phyloP scores from a whole-genome alignment of 176 grass and related monocot species.

The Secale cereale region DNA sequence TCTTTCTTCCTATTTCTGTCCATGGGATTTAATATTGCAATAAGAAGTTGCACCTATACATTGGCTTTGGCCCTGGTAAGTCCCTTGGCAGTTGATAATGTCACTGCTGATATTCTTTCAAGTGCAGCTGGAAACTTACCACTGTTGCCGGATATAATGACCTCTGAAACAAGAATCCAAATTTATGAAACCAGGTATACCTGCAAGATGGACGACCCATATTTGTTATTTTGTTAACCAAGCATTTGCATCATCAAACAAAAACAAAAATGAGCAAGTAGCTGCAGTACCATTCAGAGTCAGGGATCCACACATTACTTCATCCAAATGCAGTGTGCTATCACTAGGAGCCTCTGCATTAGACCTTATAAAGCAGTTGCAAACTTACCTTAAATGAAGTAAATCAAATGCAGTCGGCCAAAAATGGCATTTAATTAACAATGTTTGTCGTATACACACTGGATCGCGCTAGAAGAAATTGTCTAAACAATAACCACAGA shows the following conservation, averaged over 20 bases:
- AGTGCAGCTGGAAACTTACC: constrained; percentile 25
- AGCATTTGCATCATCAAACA: constrained; percentile 1
- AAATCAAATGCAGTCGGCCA: neutral
- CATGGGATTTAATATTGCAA: constrained; percentile 49
- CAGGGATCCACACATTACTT: neutral
- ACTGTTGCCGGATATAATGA: constrained; percentile 34
- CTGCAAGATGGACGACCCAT: constrained; percentile 16
- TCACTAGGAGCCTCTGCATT: neutral
- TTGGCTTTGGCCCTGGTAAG: constrained; percentile 51
- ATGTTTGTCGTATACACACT: neutral
- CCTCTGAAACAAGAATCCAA: neutral
- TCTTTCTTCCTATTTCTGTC: constrained; percentile 46
- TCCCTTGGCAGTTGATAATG: constrained; percentile 41
- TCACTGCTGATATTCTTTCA: constrained; percentile 38
- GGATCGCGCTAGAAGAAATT: constrained; percentile 2
- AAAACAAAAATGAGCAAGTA: constrained; percentile 9
- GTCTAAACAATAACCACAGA: neutral
- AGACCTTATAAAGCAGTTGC: neutral
- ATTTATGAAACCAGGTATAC: neutral
- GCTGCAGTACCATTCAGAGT: neutral
- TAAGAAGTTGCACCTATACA: constrained; percentile 27
- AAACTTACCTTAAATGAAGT: neutral
- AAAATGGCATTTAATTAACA: neutral
- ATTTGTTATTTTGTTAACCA: constrained; percentile 10
- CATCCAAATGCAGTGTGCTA: neutral